Base-by-base conservation (phyloP, 2,329 filamentous ascomycete genomes). In the Diplodia corticola region DNA sequence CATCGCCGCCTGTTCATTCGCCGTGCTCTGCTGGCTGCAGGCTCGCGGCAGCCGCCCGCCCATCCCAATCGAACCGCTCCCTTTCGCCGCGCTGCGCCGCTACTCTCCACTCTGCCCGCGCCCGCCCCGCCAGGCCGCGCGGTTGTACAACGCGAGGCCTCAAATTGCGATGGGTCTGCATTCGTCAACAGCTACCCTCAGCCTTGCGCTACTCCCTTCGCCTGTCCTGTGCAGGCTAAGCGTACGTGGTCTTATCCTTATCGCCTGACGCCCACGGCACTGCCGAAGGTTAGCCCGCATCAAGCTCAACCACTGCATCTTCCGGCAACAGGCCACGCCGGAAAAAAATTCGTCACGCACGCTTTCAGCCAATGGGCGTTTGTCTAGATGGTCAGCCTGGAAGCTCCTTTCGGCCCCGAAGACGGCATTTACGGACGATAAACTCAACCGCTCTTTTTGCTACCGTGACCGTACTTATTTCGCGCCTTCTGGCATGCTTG, bases 211-310 rank as follows among this genome's bases (percentile, higher is more conserved):
- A 35, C 6, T 13, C 20, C 13, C 55, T 24, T 40, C 12, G 44
- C 6, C 37, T 61, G 57, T 26, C 10, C 44, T 46, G 57, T 61
- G 57, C 57, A 49, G 40, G 57, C 44, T 44, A 49, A n/a, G 57
- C 57, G 40, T 61, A 49, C 57, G 57, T 24, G 57, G 22, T 35
- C 57, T 61, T 61, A 49, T 61, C 57, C 57, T 61, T 61, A 49
- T 61, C 57, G 57, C 44, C 57, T 30, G 55, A 60, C 40, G 24
- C 24, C 57, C 55, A n/a, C 17, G 35, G 17, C 37, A 26, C 30
- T 22, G 28, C 22, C 26, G 33, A 35, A 35, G 12, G 33, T 35
- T 2, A 35, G 10, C 33, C 10, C 33, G 33, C 33, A 35, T 35
- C 48, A 63, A 53, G 9, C 48, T 44, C 60, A 40, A 44, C 60